A percentile compares a stretch with the other conserved stretches of the same genome.
Conservation (phyloP, 768 basidiomycete species). For the Tylopilus plumbeoviolaceoides region DNA sequence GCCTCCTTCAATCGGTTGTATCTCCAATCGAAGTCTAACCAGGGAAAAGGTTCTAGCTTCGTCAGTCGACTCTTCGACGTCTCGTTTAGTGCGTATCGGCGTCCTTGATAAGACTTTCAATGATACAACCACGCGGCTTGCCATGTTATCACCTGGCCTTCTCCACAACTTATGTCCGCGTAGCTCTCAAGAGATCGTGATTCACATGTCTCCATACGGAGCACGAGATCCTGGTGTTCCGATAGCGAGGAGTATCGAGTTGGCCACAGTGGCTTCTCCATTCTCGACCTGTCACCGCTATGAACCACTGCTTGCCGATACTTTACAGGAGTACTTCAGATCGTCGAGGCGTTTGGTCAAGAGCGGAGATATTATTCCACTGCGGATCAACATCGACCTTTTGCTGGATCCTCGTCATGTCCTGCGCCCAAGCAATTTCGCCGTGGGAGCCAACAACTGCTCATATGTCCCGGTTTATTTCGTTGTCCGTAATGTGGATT, state of each 20-base stretch:
- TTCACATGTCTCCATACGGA: conserved; percentile 60
- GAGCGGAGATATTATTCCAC: conserved; percentile 67
- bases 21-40: neutral
- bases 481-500: conserved; percentile 71
- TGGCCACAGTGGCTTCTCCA: conserved; percentile 80
- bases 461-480: conserved; percentile 65
- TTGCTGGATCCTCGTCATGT: conserved; percentile 18
- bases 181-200: conserved; percentile 27
- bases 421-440: conserved; percentile 6
- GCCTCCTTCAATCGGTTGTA: conserved; percentile 5
- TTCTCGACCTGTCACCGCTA: conserved; percentile 60
- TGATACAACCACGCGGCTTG: conserved; percentile 35
- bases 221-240: conserved; percentile 58
- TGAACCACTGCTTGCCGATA: conserved; percentile 56
- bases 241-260: conserved; percentile 60
- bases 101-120: conserved; percentile 45
- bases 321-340: conserved; percentile 63
- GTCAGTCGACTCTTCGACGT: conserved; percentile 30
- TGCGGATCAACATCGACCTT: conserved; percentile 56
- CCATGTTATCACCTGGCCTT: conserved; percentile 42
- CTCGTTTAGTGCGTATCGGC: conserved; percentile 55
- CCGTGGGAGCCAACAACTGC: neutral
- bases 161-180: conserved; percentile 47
- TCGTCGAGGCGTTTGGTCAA: conserved; percentile 54
- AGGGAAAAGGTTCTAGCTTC: conserved; percentile 44